Evolutionary conservation across 768 basidiomycete species (phyloP).

Genomic region (Kwoniella sp.): DNA sequence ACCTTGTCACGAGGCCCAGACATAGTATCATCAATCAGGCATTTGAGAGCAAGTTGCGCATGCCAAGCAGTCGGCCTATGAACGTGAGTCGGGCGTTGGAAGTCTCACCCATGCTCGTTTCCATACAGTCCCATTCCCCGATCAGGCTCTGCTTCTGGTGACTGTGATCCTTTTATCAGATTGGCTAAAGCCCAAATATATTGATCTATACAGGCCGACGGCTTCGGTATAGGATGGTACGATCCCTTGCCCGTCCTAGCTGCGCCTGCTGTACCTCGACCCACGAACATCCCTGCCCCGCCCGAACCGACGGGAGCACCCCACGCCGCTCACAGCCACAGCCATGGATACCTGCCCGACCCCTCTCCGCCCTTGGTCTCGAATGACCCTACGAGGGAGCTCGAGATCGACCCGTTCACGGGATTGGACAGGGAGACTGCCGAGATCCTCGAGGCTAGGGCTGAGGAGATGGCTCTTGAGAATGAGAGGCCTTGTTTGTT

Average conservation of each 20-base stretch:
- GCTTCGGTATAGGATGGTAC: conserved; percentile 99
- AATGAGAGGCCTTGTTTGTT: conserved; percentile 77
- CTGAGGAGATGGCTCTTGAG: conserved; percentile 43
- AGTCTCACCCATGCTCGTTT: not conserved
- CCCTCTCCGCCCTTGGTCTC: conserved; percentile 4
- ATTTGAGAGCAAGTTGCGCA: conserved; percentile 84
- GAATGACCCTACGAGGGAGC: conserved; percentile 12
- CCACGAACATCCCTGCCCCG: conserved; percentile 19
- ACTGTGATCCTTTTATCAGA: no score
- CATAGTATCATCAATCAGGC: conserved; percentile 98
- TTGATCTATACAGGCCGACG: conserved; percentile 62
- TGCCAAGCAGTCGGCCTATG: conserved; percentile 47
- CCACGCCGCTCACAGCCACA: conserved; percentile 6
- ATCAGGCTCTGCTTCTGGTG: no score
- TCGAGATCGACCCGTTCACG: conserved; percentile 9
- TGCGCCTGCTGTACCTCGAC: conserved; percentile 13
- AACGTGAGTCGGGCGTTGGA: conserved; percentile 41
- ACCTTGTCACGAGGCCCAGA: conserved; percentile 89
- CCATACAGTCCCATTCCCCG: no score
- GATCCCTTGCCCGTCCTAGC: conserved; percentile 63
- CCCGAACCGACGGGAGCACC: conserved; percentile 5
- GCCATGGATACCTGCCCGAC: not conserved
- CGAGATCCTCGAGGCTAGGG: conserved; percentile 33
- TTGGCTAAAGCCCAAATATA: not conserved
- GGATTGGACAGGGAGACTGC: conserved; percentile 13